These are phyloP conservation scores for Ophiostoma triangulosporum DNA, from an alignment of 2,329 filamentous ascomycete genomes.

Conservation along the genomic window DNA sequence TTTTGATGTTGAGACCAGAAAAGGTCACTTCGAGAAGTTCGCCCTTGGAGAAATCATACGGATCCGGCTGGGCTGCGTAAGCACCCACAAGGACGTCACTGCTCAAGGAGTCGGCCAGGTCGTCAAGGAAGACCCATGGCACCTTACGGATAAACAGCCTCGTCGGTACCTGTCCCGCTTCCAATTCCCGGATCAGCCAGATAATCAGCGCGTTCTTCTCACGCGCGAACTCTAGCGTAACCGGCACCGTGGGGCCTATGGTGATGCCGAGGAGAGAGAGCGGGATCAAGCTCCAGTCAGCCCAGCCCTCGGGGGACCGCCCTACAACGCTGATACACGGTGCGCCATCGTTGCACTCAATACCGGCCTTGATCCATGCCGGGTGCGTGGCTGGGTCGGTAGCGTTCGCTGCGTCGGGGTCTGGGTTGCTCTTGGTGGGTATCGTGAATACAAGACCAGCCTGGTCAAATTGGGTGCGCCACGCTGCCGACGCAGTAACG, in stretches of 20 bases:
- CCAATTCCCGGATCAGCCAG: conserved; percentile 1
- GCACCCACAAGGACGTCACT: conserved; percentile 9
- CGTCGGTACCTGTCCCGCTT: not conserved
- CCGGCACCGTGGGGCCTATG: not conserved
- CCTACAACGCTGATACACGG: conserved; percentile 11
- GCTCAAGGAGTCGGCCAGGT: conserved; percentile 2
- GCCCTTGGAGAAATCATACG: conserved; percentile 6
- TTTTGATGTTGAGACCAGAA: conserved; percentile 4
- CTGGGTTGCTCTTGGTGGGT: conserved; percentile 5
- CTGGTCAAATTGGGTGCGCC: conserved; percentile 12
- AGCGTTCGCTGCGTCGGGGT: conserved; percentile 3
- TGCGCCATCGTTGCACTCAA: conserved; percentile 11
- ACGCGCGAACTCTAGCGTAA: conserved; percentile 7
- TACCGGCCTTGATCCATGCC: conserved; percentile 14
- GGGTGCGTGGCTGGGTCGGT: conserved; percentile 1
- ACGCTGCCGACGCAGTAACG: conserved; percentile 7
- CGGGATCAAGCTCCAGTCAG: conserved; percentile 12
- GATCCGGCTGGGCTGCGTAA: conserved; percentile 12
- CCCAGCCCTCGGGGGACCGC: conserved; percentile 6
- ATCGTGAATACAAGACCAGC: conserved; percentile 10
- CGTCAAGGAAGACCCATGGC: conserved; percentile 13
- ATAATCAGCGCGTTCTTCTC: conserved; percentile 11
- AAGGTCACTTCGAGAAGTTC: conserved; percentile 5
- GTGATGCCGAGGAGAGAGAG: conserved; percentile 8
- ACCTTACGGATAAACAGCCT: conserved; percentile 11